phyloP scores from a whole-genome alignment of 768 basidiomycete species.

The Boletus rufocinnamomeus region DNA sequence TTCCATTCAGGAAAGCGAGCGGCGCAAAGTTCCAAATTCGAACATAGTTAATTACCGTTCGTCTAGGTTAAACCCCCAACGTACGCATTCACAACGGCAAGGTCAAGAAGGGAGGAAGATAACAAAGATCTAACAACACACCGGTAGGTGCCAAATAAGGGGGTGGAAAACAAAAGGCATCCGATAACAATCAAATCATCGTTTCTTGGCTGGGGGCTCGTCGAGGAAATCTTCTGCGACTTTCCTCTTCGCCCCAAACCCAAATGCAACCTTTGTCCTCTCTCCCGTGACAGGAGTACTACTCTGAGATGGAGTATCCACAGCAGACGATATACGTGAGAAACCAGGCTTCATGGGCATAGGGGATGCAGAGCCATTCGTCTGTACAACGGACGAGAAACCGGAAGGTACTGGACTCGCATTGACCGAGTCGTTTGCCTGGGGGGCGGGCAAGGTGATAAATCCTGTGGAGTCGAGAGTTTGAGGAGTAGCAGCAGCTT shows the following conservation, averaged over 20 bases:
- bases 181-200: conserved; percentile 23
- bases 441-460: conserved; percentile 70
- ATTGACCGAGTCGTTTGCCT: conserved; percentile 40
- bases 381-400: conserved; percentile 30
- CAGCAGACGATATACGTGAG: conserved; percentile 67
- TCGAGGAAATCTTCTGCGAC: conserved; percentile 68
- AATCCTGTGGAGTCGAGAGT: conserved; percentile 58
- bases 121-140: not conserved
- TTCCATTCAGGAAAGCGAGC: not conserved
- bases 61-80: not conserved
- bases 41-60: conserved; percentile 1
- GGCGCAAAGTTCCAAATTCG: not conserved
- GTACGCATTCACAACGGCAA: not conserved
- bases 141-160: not conserved
- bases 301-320: conserved; percentile 47
- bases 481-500: conserved; percentile 43
- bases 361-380: conserved; percentile 55
- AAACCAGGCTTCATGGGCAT: conserved; percentile 67
- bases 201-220: conserved; percentile 65
- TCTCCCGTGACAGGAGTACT: conserved; percentile 65
- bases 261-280: conserved; percentile 74
- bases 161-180: not conserved
- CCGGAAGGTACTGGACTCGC: conserved; percentile 49
- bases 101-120: not conserved
- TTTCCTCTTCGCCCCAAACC: conserved; percentile 79